Evolutionary conservation across 1,139 yeast species (phyloP), one percentile per base, ranked within the genome.

Genomic region (Suhomyces maxii): DNA sequence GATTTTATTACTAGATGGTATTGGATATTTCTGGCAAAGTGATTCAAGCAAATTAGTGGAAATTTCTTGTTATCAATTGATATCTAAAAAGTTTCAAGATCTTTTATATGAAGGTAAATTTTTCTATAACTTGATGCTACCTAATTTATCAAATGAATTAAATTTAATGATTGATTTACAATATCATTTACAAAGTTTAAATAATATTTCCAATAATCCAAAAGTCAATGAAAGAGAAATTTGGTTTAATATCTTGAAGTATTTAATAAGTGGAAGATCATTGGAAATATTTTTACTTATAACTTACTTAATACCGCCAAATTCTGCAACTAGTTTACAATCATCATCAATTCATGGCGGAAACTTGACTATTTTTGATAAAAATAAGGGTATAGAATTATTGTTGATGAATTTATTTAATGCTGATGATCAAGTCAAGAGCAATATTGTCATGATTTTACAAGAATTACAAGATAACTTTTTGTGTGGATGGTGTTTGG

Each of bases 401-500:
- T 55, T 76, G 23, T 58, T 73, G 39, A 53, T 74, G 25, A 52
- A 82, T 55, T 67, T 80, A 77, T 58, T 79, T 77, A 46, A 80
- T 82, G 58, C 74, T 28, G 61, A 74, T 51, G 68, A 72, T 49
- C 74, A 70, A 48, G 64, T 75, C 40, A 75, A 74, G 53, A 61
- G 70, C 23, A 73, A 71, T 49, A 60, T 75, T 12, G 64, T 73
- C 11, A 70, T 72, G 76, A 75, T 75, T 28, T 55, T 75, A 44
- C 78, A 74, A 52, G 79, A 75, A 54, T 59, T 75, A 37, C 75
- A 68, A 47, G 79, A 75, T 45, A 73, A 73, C 59, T 70, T 67
- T 46, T 57, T 75, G 26, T 74, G 79, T 55, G 78, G 79, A 5
- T 75, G 79, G 80, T 75, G 79, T 55, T 60, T 75, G 41, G 63